A percentile compares a stretch with the other conserved stretches of the same genome.
Evolutionary conservation across 179 eudicot genomes (phyloP).

Genomic region (Silene noctiflora): DNA sequence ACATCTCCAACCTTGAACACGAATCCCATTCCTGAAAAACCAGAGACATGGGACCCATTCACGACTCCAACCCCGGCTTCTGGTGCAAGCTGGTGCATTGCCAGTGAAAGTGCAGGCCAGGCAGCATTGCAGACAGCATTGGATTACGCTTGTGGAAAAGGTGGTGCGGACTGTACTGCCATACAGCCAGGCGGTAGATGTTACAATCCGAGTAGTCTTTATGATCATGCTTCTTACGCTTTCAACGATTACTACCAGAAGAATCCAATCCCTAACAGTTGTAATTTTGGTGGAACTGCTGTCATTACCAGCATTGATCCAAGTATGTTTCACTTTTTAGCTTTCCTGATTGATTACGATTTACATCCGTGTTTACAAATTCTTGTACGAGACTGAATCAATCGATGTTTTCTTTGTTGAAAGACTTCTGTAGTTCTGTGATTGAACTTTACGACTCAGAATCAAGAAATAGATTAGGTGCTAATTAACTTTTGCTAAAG

Average conservation of each 20-base stretch:
- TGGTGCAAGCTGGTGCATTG: conserved; percentile 79
- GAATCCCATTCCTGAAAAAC: conserved; percentile 46
- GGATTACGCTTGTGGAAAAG: conserved; percentile 81
- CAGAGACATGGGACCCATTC: conserved; percentile 37
- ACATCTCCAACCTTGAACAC: conserved; percentile 47
- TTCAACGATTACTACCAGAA: conserved; percentile 81
- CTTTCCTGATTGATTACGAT: not conserved
- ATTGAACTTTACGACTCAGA: too few relatives aligned
- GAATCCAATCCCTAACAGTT: conserved; percentile 82
- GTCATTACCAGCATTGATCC: conserved; percentile 75
- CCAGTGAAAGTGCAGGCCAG: conserved; percentile 58
- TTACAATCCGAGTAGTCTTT: conserved; percentile 51
- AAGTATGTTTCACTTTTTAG: conserved; percentile 45
- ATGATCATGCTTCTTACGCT: conserved; percentile 73
- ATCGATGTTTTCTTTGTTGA: too few relatives aligned
- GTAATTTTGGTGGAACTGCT: conserved; percentile 82
- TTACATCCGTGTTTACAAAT: too few relatives aligned
- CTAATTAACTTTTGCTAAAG: conserved; percentile 26
- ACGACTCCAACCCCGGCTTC: conserved; percentile 35
- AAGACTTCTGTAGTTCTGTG: too few relatives aligned
- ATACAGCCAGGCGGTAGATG: conserved; percentile 63
- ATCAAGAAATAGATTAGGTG: too few relatives aligned
- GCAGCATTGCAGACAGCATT: conserved; percentile 60
- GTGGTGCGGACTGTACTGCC: conserved; percentile 62
- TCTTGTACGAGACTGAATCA: too few relatives aligned